These are phyloP conservation scores for Actinomortierella ambigua DNA, from an alignment of 371 early-diverging fungal genomes.

Conservation along the genomic window DNA sequence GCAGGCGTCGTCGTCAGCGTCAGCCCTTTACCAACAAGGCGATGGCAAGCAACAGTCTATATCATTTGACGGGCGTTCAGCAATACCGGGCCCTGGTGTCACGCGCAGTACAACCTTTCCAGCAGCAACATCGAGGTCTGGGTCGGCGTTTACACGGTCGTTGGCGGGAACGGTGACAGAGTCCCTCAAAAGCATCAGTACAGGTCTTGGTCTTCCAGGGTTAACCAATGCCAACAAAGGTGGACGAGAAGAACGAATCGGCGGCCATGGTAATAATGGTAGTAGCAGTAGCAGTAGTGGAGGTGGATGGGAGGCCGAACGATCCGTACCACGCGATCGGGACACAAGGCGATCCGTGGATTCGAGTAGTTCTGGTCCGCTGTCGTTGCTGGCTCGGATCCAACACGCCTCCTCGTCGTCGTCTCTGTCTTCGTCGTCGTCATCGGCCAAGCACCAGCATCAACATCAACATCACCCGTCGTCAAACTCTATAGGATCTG, in stretches of 20 bases:
- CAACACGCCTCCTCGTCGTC: too few relatives aligned
- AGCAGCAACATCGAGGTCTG: neutral
- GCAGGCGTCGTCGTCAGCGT: neutral
- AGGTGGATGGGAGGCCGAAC: too few relatives aligned
- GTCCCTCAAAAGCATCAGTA: constrained; percentile 33
- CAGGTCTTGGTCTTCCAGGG: constrained; percentile 5
- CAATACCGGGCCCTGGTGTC: too few relatives aligned
- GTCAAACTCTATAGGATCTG: neutral
- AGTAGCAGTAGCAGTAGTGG: too few relatives aligned
- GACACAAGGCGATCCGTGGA: too few relatives aligned
- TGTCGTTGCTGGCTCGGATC: too few relatives aligned
- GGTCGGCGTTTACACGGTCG: constrained; percentile 2
- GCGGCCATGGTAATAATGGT: too few relatives aligned
- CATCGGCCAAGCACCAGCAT: too few relatives aligned
- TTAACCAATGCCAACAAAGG: neutral
- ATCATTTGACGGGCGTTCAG: too few relatives aligned
- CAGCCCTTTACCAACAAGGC: neutral
- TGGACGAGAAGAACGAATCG: neutral
- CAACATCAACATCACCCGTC: neutral
- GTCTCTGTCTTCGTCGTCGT: too few relatives aligned
- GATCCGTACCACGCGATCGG: too few relatives aligned
- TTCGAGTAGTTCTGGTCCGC: too few relatives aligned
- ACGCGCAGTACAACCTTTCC: neutral
- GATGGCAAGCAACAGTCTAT: neutral
- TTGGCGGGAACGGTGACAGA: constrained; percentile 35